A percentile compares a stretch with the other conserved stretches of the same genome.
Evolutionary conservation across 2,329 filamentous ascomycete species (phyloP).

Genomic region (Claviceps digitariae): DNA sequence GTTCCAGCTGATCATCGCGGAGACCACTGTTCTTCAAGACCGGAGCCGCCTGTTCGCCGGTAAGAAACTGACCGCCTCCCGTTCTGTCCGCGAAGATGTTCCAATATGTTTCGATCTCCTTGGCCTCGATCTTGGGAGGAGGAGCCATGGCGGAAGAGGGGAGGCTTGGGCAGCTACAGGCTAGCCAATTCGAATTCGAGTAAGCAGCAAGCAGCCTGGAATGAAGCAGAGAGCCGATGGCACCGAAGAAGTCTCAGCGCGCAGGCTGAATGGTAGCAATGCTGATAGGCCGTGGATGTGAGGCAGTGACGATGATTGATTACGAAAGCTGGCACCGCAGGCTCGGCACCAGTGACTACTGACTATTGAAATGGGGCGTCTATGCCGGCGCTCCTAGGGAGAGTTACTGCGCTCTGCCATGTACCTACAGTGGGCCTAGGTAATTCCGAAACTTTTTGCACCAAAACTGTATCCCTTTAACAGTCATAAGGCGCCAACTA

Average conservation of each 20-base stretch:
- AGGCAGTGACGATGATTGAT: constrained; percentile 18
- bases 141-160: constrained; percentile 25
- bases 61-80: constrained; percentile 45
- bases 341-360: no score
- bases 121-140: constrained; percentile 46
- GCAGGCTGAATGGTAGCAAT: neutral
- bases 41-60: constrained; percentile 47
- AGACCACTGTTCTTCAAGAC: constrained; percentile 51
- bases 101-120: constrained; percentile 53
- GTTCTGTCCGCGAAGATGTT: constrained; percentile 49
- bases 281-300: constrained; percentile 4
- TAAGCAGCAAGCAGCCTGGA: neutral
- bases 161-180: neutral
- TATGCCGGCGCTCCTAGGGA: neutral
- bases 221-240: neutral
- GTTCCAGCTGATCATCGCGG: constrained; percentile 70
- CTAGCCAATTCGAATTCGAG: neutral
- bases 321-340: constrained; percentile 8
- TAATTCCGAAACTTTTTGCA: no score
- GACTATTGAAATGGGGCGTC: neutral
- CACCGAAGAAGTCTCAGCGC: neutral
- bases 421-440: no score
- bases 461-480: no score
- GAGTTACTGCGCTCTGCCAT: no score
- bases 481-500: no score